Evolutionary conservation across 768 basidiomycete species (phyloP).

Genomic region (Sporobolomyces phaffii): DNA sequence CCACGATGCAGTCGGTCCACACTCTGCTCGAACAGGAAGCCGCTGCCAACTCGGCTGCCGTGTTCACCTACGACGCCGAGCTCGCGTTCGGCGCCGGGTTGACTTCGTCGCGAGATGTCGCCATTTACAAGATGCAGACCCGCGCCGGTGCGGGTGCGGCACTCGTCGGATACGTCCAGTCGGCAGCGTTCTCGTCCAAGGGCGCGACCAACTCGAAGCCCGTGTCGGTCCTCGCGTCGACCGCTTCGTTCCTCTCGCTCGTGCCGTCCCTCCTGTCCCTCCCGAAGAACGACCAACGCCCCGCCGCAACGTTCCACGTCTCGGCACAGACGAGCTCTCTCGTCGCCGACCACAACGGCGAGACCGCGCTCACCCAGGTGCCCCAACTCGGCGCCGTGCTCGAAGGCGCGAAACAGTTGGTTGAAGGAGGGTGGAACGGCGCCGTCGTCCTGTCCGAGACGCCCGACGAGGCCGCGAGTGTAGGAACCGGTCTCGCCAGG

Average conservation of each 20-base stretch:
- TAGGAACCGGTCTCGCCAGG: conserved; percentile 72
- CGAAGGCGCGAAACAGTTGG: conserved; percentile 55
- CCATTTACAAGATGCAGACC: conserved; percentile 67
- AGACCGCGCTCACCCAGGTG: conserved; percentile 56
- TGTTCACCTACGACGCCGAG: conserved; percentile 34
- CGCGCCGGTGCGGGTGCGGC: conserved; percentile 75
- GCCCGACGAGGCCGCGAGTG: conserved; percentile 66
- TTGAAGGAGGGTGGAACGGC: conserved; percentile 52
- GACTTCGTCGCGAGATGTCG: neutral
- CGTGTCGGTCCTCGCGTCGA: conserved; percentile 58
- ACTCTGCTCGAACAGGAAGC: conserved; percentile 27
- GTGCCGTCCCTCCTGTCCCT: conserved; percentile 68
- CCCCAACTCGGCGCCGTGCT: conserved; percentile 69
- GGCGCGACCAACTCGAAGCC: conserved; percentile 47
- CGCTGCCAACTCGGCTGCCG: conserved; percentile 12
- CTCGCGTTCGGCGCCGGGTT: conserved; percentile 28
- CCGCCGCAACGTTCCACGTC: conserved; percentile 75
- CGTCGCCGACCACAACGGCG: conserved; percentile 52
- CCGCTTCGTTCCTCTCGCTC: conserved; percentile 76
- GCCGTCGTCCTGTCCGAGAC: conserved; percentile 75
- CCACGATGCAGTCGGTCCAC: conserved; percentile 31
- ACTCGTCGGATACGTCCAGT: conserved; percentile 56
- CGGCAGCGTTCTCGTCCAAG: conserved; percentile 67
- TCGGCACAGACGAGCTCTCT: conserved; percentile 60
- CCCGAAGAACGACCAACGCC: conserved; percentile 58